A percentile compares a stretch with the other conserved stretches of the same genome.
Evolutionary conservation across 2,329 filamentous ascomycete genomes (phyloP).

Genomic region (Penicillium sp.): DNA sequence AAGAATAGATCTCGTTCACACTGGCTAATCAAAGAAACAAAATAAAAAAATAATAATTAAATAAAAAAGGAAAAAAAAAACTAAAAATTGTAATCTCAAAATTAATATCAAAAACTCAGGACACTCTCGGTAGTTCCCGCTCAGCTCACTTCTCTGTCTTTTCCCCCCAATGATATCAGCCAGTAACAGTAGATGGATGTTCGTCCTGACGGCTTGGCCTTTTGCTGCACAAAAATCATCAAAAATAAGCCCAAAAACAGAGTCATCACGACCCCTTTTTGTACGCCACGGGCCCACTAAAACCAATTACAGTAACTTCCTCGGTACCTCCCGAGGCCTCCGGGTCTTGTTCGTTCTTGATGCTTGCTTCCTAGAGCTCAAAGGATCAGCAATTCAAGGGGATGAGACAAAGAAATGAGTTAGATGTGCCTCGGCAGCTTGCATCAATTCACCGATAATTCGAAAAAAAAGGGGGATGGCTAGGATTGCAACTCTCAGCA

Average conservation of each 20-base stretch:
- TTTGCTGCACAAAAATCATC: slow-evolving; percentile 8
- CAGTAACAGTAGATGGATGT: background rate
- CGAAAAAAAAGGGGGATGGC: background rate
- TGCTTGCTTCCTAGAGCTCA: background rate
- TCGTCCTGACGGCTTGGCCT: slow-evolving; percentile 7
- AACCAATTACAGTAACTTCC: slow-evolving; percentile 7
- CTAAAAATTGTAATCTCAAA: background rate
- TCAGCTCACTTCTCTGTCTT: background rate
- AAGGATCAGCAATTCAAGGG: background rate
- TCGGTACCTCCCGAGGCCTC: slow-evolving; percentile 16
- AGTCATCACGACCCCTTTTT: background rate
- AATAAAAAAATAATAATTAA: background rate
- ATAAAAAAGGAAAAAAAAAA: background rate
- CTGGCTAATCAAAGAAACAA: background rate
- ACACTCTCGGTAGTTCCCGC: slow-evolving; percentile 19
- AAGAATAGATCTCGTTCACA: slow-evolving; percentile 1
- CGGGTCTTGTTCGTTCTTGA: slow-evolving; percentile 1
- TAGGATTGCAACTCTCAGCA: background rate
- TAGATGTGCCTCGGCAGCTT: background rate
- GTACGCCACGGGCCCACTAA: slow-evolving; percentile 1
- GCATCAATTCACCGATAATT: background rate
- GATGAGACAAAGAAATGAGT: background rate
- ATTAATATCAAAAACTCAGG: background rate
- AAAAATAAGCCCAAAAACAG: background rate
- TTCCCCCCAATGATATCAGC: slow-evolving; percentile 10